Conservation (phyloP, 2,329 filamentous ascomycete genomes). For the Drechslerella coelobrocha region DNA sequence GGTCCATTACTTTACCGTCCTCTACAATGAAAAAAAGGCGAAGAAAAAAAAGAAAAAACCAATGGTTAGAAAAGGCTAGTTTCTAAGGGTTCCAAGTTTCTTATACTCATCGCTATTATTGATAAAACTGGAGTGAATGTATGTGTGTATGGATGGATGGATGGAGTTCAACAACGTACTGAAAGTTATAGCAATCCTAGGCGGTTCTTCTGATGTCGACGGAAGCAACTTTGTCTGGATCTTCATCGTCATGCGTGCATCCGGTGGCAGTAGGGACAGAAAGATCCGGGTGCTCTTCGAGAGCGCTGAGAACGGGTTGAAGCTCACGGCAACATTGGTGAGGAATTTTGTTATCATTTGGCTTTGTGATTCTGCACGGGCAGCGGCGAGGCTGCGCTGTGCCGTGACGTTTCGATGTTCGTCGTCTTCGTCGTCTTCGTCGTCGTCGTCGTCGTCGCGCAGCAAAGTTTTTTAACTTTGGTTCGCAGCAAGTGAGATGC, state of each 20-base stretch:
- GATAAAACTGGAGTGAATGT: no score
- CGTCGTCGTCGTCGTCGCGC: not conserved
- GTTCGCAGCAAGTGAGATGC: no score
- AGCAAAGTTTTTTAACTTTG: slow-evolving; percentile 15
- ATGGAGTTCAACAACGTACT: slow-evolving; percentile 65
- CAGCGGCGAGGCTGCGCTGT: slow-evolving; percentile 14
- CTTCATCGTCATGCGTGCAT: slow-evolving; percentile 75
- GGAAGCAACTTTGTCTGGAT: slow-evolving; percentile 80
- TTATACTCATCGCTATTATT: no score
- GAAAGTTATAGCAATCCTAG: slow-evolving; percentile 79
- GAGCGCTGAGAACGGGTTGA: slow-evolving; percentile 86
- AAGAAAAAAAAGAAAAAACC: no score
- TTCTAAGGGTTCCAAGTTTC: no score
- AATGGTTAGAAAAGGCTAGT: slow-evolving; percentile 11
- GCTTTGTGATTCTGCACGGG: not conserved
- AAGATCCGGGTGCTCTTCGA: slow-evolving; percentile 86
- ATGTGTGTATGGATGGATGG: not conserved
- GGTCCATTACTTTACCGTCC: slow-evolving; percentile 87
- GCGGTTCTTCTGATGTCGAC: slow-evolving; percentile 71
- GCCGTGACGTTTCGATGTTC: not conserved
- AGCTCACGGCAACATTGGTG: slow-evolving; percentile 81
- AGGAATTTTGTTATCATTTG: slow-evolving; percentile 84
- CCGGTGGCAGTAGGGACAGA: slow-evolving; percentile 81
- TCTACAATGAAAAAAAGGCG: slow-evolving; percentile 68
- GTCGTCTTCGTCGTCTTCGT: no score